Conservation (phyloP, 345 rosid genomes). For the Stellera chamaejasme region DNA sequence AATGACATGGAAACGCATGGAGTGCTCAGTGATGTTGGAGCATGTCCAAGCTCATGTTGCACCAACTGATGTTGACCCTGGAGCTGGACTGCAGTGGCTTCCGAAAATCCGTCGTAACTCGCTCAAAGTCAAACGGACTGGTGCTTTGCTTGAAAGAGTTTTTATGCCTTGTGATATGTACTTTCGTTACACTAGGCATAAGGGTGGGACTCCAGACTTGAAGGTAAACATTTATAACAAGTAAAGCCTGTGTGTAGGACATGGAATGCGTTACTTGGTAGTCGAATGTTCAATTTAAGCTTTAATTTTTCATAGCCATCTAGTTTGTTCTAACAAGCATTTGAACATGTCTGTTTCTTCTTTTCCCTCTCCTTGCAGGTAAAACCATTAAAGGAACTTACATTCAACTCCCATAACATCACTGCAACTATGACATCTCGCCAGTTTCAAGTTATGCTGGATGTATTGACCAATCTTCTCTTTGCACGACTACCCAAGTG, state of each 20-base stretch:
- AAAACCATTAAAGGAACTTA: slow-evolving; percentile 94
- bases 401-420: slow-evolving; percentile 78
- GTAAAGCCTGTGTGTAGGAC: too few species aligned
- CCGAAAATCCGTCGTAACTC: slow-evolving; percentile 84
- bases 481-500: slow-evolving; percentile 98
- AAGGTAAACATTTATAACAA: slow-evolving; percentile 43
- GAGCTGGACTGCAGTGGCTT: slow-evolving; percentile 99
- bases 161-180: slow-evolving; percentile 99
- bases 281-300: too few species aligned
- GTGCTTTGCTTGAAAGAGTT: slow-evolving; percentile 96
- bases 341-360: slow-evolving; percentile 9
- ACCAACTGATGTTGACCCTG: slow-evolving; percentile 99
- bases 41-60: slow-evolving; percentile 99
- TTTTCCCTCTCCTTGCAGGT: slow-evolving; percentile 41
- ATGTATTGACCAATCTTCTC: slow-evolving; percentile 94
- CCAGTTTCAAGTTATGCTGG: slow-evolving; percentile 95
- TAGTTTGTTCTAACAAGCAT: neutral
- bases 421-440: slow-evolving; percentile 96
- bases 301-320: too few species aligned
- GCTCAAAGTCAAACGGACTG: slow-evolving; percentile 91
- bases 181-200: slow-evolving; percentile 87
- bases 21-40: slow-evolving; percentile 93
- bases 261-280: too few species aligned
- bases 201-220: slow-evolving; percentile 92
- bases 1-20: slow-evolving; percentile 89